These are phyloP conservation scores for Lablab purpureus DNA, from an alignment of 306 rosid species.

Conservation along the genomic window DNA sequence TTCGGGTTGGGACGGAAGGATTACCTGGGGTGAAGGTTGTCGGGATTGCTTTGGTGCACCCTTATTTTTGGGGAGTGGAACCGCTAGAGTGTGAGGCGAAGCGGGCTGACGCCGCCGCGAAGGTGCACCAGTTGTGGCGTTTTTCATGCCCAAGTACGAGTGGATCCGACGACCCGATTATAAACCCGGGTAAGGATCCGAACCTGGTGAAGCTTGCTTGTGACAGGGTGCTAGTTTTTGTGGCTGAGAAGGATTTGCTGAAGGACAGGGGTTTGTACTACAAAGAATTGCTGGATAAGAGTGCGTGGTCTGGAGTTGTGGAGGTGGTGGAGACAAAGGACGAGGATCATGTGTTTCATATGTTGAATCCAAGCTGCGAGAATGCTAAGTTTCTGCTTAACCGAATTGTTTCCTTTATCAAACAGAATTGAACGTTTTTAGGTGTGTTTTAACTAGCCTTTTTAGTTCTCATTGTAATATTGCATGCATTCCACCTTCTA, in stretches of 20 bases:
- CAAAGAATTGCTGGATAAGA: conserved; percentile 54
- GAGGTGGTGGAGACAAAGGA: conserved; percentile 58
- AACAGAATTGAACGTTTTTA: conserved; percentile 13
- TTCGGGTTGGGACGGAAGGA: conserved; percentile 59
- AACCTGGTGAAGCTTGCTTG: conserved; percentile 55
- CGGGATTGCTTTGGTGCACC: conserved; percentile 66
- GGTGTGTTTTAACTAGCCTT: background rate
- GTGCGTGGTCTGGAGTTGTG: conserved; percentile 60
- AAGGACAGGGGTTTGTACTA: conserved; percentile 63
- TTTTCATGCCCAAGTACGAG: conserved; percentile 48
- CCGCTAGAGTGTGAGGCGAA: conserved; percentile 49
- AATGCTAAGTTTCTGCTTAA: conserved; percentile 49
- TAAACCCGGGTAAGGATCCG: conserved; percentile 73
- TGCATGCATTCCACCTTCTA: background rate
- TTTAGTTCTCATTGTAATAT: background rate
- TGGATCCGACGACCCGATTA: conserved; percentile 66
- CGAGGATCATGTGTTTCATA: conserved; percentile 69
- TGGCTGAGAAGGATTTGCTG: conserved; percentile 72
- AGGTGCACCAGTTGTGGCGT: conserved; percentile 56
- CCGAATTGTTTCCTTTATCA: conserved; percentile 53
- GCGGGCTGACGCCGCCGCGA: background rate
- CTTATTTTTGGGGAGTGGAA: conserved; percentile 71
- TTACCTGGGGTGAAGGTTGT: conserved; percentile 50
- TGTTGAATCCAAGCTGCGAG: conserved; percentile 53
- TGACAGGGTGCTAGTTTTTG: conserved; percentile 62